Conservation (phyloP, 2,329 filamentous ascomycete species). For the Phialophora verrucosa region DNA sequence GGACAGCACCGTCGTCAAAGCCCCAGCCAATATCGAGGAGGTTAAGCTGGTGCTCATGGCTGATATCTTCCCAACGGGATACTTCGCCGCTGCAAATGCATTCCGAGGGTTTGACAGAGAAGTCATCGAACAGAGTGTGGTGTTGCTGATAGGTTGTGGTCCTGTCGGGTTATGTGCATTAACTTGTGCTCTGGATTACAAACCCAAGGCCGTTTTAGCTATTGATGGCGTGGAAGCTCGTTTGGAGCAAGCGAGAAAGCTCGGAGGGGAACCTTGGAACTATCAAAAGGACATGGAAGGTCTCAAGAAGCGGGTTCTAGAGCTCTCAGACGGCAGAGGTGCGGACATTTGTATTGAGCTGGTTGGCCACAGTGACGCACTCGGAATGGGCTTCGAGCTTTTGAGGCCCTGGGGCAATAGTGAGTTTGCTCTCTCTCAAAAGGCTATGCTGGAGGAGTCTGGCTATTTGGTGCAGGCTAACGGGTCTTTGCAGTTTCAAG, state of each 20-base stretch:
- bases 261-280: constrained; percentile 85
- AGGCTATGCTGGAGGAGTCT: no score
- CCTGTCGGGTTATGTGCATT: constrained; percentile 84
- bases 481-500: constrained; percentile 59
- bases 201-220: constrained; percentile 76
- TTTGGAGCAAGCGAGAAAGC: constrained; percentile 70
- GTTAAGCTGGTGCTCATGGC: constrained; percentile 84
- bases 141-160: constrained; percentile 84
- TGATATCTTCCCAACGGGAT: constrained; percentile 86
- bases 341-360: constrained; percentile 85
- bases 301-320: constrained; percentile 71
- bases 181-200: constrained; percentile 75
- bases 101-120: constrained; percentile 67
- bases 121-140: constrained; percentile 68
- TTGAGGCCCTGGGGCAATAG: constrained; percentile 72
- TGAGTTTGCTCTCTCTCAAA: no score
- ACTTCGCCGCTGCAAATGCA: constrained; percentile 79
- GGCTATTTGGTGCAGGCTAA: not conserved
- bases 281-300: constrained; percentile 70
- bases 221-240: constrained; percentile 78
- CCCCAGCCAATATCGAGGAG: constrained; percentile 73
- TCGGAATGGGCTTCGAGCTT: constrained; percentile 72
- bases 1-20: constrained; percentile 78
- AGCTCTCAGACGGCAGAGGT: constrained; percentile 77
- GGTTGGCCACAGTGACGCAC: constrained; percentile 71